Evolutionary conservation across 306 rosid species (phyloP), one percentile per base, ranked within the genome.

Genomic region (Prunus mira): DNA sequence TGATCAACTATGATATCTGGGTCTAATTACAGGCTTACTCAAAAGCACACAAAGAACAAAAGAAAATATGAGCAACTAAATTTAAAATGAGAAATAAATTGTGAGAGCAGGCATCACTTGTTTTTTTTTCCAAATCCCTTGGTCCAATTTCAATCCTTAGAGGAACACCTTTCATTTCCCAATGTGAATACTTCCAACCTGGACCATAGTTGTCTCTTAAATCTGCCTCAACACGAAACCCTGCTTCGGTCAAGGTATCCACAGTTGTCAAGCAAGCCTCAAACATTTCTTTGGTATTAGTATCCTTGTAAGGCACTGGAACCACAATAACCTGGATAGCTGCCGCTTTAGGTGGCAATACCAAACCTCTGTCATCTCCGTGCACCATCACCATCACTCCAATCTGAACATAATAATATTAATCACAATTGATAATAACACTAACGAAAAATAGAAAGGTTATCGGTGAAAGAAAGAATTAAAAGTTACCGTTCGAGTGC

Each of bases 151-250:
- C 98, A 82, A 96, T 96, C 80, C 99, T 89, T 52, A 96, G 84
- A 70, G 99, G 98, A 89, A 96, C 98, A 45, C 98, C 99, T 75
- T 92, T 96, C 98, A 96, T 83, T 85, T 96, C 99, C 99, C 99
- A 96, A 72, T 96, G 81, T 25, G 99, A 92, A 80, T 96, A 96
- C 87, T 96, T 96, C 97, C 99, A 95, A 51, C 97, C 99, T 18
- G 97, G 99, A 65, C 97, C 91, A 45, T 92, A 91, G 80, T 95
- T 95, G 72, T 95, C 97, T 50, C 99, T 84, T 17, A 81, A 65
- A 73, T 95, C 99, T 62, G 91, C 84, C 83, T 95, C 96, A 12
- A 92, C 96, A 22, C 90, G 97, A 72, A 95, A 82, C 24, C 97
- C 99, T 51, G 92, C 93, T 81, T 80, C 83, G 15, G 62, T 82